Evolutionary conservation across 371 early-diverging fungal species (phyloP).

Genomic region (Entomophthora muscae): DNA sequence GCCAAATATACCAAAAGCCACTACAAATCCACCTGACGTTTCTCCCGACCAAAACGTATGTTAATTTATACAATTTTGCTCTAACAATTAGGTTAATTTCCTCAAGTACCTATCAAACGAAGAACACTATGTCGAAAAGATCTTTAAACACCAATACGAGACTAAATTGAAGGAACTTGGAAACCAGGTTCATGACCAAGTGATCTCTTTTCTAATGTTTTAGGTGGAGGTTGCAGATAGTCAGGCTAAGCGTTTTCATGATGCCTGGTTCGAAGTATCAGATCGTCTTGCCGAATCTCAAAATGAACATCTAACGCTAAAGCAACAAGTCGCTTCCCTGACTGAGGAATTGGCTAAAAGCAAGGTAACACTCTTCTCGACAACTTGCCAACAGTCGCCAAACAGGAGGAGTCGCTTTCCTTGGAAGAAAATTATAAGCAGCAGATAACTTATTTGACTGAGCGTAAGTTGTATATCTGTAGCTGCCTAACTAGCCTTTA

Average conservation of each 20-base stretch:
- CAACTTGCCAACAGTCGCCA: no score
- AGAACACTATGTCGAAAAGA: slow-evolving; percentile 3
- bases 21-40: no score
- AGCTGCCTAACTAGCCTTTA: background rate
- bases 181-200: background rate
- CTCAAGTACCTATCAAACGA: slow-evolving; percentile 5
- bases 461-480: background rate
- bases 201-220: background rate
- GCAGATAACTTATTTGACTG: background rate
- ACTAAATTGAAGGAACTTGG: background rate
- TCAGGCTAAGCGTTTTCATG: background rate
- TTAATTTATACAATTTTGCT: no score
- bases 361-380: background rate
- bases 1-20: no score
- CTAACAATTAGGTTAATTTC: slow-evolving; percentile 1
- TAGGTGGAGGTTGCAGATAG: background rate
- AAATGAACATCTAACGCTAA: background rate
- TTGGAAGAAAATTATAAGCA: background rate
- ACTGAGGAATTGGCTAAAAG: background rate
- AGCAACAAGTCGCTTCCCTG: background rate
- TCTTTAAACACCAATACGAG: slow-evolving; percentile 4
- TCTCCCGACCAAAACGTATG: no score
- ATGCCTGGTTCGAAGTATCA: background rate
- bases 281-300: background rate
- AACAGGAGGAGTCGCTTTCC: background rate